Conservation (phyloP, 148 eudicot genomes). For the Arctostaphylos glauca region DNA sequence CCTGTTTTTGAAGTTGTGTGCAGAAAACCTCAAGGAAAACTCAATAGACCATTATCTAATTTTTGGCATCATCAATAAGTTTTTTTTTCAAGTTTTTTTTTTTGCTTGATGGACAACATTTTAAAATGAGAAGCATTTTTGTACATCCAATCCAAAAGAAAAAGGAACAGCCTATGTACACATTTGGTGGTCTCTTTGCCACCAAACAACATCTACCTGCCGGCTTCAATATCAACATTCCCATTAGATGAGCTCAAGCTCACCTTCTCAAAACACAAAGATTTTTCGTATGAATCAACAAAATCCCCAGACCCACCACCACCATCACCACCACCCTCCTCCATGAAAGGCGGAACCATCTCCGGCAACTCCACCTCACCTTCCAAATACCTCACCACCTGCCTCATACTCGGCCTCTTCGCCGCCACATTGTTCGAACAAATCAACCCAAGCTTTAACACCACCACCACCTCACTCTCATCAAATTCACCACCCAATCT, state of each 20-base stretch:
- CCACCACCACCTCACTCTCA: slow-evolving; percentile 23
- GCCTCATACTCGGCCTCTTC: slow-evolving; percentile 41
- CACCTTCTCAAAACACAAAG: slow-evolving; percentile 5
- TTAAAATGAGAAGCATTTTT: too few relatives aligned
- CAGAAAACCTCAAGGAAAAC: too few relatives aligned
- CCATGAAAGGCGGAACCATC: not conserved
- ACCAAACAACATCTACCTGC: too few relatives aligned
- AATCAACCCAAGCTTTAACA: slow-evolving; percentile 39
- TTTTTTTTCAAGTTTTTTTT: too few relatives aligned
- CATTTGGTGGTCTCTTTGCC: too few relatives aligned
- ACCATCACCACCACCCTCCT: too few relatives aligned
- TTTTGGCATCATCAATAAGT: too few relatives aligned
- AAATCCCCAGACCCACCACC: not conserved
- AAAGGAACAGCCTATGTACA: too few relatives aligned
- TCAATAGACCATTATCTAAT: too few relatives aligned
- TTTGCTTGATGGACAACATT: too few relatives aligned
- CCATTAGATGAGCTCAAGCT: not conserved
- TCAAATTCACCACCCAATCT: slow-evolving; percentile 25
- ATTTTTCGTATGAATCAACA: not conserved
- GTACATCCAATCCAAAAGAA: too few relatives aligned
- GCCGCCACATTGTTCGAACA: slow-evolving; percentile 29
- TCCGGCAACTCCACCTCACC: slow-evolving; percentile 11
- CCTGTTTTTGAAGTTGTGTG: too few relatives aligned
- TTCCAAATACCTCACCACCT: slow-evolving; percentile 30
- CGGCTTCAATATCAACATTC: not conserved